Percentiles rank a stretch among this genome's conserved stretches.
These are phyloP conservation scores for Salix viminalis DNA, from an alignment of 345 rosid genomes.

Conservation along the genomic window DNA sequence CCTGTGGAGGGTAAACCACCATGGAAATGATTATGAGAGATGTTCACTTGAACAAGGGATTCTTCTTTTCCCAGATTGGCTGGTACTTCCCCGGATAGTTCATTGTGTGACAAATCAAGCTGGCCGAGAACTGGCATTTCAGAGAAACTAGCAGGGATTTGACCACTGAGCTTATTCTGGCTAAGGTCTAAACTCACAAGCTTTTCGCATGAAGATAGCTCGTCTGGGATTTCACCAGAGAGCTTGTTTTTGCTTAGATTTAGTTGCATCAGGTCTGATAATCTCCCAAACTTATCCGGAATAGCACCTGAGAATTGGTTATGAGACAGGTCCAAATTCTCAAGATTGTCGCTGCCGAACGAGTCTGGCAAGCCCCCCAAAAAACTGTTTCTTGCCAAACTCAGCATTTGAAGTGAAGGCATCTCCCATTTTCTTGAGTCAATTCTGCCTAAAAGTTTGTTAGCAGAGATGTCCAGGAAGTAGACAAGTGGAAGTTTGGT, in stretches of 20 bases:
- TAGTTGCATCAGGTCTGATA: conserved; percentile 54
- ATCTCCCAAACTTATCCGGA: conserved; percentile 39
- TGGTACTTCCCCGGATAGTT: conserved; percentile 62
- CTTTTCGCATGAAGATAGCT: conserved; percentile 62
- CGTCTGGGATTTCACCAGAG: conserved; percentile 57
- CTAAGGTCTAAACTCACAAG: conserved; percentile 80
- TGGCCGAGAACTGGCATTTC: conserved; percentile 56
- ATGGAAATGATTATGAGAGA: conserved; percentile 30
- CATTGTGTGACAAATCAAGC: conserved; percentile 73
- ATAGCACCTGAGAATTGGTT: conserved; percentile 58
- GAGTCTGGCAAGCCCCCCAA: conserved; percentile 50
- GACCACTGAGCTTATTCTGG: conserved; percentile 55
- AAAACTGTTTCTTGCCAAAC: conserved; percentile 57
- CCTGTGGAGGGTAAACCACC: conserved; percentile 72
- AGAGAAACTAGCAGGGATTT: conserved; percentile 42
- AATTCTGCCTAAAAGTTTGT: conserved; percentile 54
- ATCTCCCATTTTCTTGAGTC: conserved; percentile 54
- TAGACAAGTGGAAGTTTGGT: conserved; percentile 54
- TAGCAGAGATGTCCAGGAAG: conserved; percentile 73
- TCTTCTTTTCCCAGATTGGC: conserved; percentile 22
- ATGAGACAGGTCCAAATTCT: conserved; percentile 59
- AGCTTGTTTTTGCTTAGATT: conserved; percentile 55
- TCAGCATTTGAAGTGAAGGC: conserved; percentile 73
- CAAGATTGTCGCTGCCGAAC: conserved; percentile 54
- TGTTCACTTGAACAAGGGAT: conserved; percentile 27